Percentiles rank a stretch among this genome's conserved stretches.
Evolutionary conservation across 2,329 filamentous ascomycete species (phyloP).

Genomic region (Exophiala sp.): DNA sequence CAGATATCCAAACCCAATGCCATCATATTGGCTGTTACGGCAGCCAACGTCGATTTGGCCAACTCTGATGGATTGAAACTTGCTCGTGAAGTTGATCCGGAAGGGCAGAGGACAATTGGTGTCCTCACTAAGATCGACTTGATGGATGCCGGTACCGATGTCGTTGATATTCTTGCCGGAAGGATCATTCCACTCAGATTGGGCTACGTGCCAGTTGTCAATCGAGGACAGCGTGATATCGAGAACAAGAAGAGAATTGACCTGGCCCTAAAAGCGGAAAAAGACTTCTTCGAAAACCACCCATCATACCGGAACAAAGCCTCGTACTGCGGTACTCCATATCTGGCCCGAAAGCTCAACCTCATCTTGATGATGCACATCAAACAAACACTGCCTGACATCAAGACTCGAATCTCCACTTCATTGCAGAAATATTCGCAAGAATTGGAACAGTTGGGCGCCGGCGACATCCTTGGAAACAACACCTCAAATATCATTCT

Average conservation of each 20-base stretch:
- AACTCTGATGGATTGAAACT: slow-evolving; percentile 98
- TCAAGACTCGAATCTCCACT: slow-evolving; percentile 93
- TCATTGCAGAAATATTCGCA: slow-evolving; percentile 86
- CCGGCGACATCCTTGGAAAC: slow-evolving; percentile 89
- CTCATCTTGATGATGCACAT: slow-evolving; percentile 99
- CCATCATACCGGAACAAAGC: slow-evolving; percentile 98
- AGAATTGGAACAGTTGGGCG: slow-evolving; percentile 75
- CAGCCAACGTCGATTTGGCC: slow-evolving; percentile 95
- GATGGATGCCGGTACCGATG: slow-evolving; percentile 98
- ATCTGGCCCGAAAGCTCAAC: slow-evolving; percentile 93
- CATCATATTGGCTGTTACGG: slow-evolving; percentile 93
- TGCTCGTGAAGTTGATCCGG: slow-evolving; percentile 91
- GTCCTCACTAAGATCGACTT: slow-evolving; percentile 97
- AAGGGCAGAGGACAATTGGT: slow-evolving; percentile 96
- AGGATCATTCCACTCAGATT: slow-evolving; percentile 92
- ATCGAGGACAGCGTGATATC: slow-evolving; percentile 95
- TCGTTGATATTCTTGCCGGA: slow-evolving; percentile 96
- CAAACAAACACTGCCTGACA: slow-evolving; percentile 97
- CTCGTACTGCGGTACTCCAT: slow-evolving; percentile 96
- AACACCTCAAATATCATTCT: slow-evolving; percentile 89
- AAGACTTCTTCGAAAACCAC: slow-evolving; percentile 97
- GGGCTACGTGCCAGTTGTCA: slow-evolving; percentile 96
- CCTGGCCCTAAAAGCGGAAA: slow-evolving; percentile 86
- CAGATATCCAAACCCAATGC: slow-evolving; percentile 98
- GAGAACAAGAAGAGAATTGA: slow-evolving; percentile 96